Base-by-base conservation (phyloP, 2,329 filamentous ascomycete genomes). In the Simplicillium sp. region DNA sequence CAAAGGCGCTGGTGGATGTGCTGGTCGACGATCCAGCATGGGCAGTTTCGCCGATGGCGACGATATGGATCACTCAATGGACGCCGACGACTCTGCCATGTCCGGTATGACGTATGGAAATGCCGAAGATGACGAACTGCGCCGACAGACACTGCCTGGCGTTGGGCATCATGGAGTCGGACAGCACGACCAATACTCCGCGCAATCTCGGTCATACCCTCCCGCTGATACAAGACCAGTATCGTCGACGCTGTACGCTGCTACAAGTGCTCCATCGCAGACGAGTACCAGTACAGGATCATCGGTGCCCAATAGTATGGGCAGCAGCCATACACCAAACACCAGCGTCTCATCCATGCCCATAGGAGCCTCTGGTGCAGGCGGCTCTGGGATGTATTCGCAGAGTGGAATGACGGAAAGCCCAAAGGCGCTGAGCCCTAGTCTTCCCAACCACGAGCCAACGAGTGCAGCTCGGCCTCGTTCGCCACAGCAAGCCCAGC, bases 1-100 rank as follows among this genome's bases (percentile, higher is more conserved):
- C 58, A 97, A 97, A 63, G 92, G 92, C 29, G 85, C 89, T 40
- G 92, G 92, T 40, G 92, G 92, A 37, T 98, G 92, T 64, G 92
- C 94, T 11, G 92, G 92, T 42, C 80, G 92, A 43, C 76, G 92
- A 48, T 82, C 87, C 32, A 96, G 89, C 53, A 82, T 88, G 73
- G 82, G 83, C 34, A 82, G 82, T 57, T 94, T 88, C 59, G 83
- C 78, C 20, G 81, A 83, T 14, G 84, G 88, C 29, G 87, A 89
- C 40, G 85, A 92, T 36, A 70, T 79, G 44, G 76, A 73, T 14
- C 61, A 68, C 14, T 68, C 69, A 37, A 58, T 67, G 39, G 69
- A 71, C 35, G 67, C 59, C 34, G 76, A 81, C 42, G 75, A 79
- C 35, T 69, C 73, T 3, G 62, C 64, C 45, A 78, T 81, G 70